Evolutionary conservation across 208 protist species (phyloP).

Genomic region (Leishmania arabica): DNA sequence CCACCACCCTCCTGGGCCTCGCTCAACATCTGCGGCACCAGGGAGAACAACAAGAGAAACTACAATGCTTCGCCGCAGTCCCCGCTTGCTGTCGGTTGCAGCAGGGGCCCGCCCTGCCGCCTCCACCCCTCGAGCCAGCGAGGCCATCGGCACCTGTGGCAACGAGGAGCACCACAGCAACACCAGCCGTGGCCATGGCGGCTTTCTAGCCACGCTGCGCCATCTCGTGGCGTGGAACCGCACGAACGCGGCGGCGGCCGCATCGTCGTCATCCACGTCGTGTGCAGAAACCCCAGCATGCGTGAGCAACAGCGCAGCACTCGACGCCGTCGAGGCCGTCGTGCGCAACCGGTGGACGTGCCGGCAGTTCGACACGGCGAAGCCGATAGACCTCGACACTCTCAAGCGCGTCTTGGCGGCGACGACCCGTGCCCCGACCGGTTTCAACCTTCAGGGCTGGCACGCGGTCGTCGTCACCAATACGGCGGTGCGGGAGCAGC

Average conservation of each 20-base stretch:
- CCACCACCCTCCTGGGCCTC: not conserved
- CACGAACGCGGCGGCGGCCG: conserved; percentile 31
- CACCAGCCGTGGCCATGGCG: not conserved
- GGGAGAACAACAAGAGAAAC: not conserved
- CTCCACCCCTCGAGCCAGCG: not conserved
- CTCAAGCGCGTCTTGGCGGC: conserved; percentile 53
- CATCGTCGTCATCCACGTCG: not conserved
- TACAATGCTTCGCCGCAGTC: not conserved
- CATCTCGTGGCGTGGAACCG: conserved; percentile 44
- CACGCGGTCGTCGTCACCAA: conserved; percentile 78
- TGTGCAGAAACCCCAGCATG: not conserved
- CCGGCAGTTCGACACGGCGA: conserved; percentile 53
- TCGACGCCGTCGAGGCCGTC: conserved; percentile 30
- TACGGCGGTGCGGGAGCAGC: conserved; percentile 27
- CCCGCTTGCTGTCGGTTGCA: not conserved
- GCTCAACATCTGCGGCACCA: not conserved
- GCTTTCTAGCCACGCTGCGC: conserved; percentile 33
- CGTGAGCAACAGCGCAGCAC: conserved; percentile 2
- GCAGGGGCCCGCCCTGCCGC: not conserved
- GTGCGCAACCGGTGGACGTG: conserved; percentile 54
- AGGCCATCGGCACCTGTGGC: not conserved
- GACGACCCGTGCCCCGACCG: conserved; percentile 68
- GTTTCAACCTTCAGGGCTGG: conserved; percentile 89
- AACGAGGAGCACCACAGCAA: not conserved
- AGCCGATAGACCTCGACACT: conserved; percentile 37